These are phyloP conservation scores for Boletus smithii DNA, from an alignment of 1,284 basidiomycete genomes.

Conservation along the genomic window DNA sequence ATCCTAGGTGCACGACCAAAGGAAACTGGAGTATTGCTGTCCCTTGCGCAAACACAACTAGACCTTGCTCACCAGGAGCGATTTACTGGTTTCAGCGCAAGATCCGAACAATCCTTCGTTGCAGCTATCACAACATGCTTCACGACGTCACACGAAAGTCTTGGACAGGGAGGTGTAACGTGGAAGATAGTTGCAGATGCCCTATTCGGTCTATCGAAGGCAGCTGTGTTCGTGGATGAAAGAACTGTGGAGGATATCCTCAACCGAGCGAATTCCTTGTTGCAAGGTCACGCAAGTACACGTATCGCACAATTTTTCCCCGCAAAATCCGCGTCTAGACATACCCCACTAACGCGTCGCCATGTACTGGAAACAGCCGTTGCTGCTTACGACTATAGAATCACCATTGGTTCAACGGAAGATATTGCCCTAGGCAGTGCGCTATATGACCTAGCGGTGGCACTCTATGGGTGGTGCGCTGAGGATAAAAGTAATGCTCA, in stretches of 20 bases:
- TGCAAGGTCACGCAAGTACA: constrained; percentile 39
- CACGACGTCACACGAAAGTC: constrained; percentile 51
- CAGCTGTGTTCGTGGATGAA: constrained; percentile 44
- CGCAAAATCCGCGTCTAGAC: constrained; percentile 29
- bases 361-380: constrained; percentile 58
- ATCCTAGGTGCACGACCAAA: constrained; percentile 58
- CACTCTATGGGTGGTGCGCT: constrained; percentile 55
- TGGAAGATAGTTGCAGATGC: constrained; percentile 91
- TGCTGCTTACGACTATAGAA: constrained; percentile 69
- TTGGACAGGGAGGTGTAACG: constrained; percentile 65
- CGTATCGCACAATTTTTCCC: constrained; percentile 44
- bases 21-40: constrained; percentile 70
- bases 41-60: constrained; percentile 74
- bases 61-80: constrained; percentile 69
- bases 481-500: constrained; percentile 33
- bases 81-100: constrained; percentile 64
- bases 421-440: constrained; percentile 56
- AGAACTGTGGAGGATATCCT: constrained; percentile 39
- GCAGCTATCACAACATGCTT: constrained; percentile 56
- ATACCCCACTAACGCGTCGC: constrained; percentile 33
- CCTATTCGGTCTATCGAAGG: constrained; percentile 59
- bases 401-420: constrained; percentile 65
- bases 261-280: constrained; percentile 35
- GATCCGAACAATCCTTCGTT: constrained; percentile 74
- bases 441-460: constrained; percentile 76